These are phyloP conservation scores for Pleomassaria siparia DNA, from an alignment of 2,329 filamentous ascomycete genomes.

Conservation along the genomic window DNA sequence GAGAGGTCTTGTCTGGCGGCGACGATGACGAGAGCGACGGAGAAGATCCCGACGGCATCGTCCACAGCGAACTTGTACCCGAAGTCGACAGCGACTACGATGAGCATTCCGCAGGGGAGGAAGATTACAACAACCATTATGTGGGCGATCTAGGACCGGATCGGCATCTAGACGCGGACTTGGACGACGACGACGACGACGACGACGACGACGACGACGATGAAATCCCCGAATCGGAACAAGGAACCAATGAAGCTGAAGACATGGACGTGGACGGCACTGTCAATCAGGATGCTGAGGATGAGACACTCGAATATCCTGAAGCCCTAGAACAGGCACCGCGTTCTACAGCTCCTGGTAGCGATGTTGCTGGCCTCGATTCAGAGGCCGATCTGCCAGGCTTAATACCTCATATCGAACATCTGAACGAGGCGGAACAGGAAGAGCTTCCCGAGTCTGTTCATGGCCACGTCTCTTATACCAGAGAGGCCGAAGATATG, in stretches of 20 bases:
- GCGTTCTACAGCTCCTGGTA: too few relatives aligned
- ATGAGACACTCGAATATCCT: background rate
- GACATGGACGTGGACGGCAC: background rate
- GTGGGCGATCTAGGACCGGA: constrained; percentile 6
- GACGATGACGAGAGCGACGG: constrained; percentile 26
- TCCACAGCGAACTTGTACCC: constrained; percentile 28
- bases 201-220: constrained; percentile 22
- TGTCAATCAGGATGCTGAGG: background rate
- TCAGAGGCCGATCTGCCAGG: too few relatives aligned
- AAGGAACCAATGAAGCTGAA: background rate
- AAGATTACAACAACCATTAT: constrained; percentile 5
- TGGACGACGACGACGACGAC: constrained; percentile 21
- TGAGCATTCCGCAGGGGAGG: constrained; percentile 3
- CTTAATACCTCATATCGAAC: background rate
- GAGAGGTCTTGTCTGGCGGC: constrained; percentile 12
- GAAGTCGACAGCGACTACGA: constrained; percentile 15
- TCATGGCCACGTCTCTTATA: background rate
- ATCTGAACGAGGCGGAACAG: background rate
- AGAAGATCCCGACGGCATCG: constrained; percentile 16
- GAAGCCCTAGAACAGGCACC: too few relatives aligned
- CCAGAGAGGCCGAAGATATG: background rate
- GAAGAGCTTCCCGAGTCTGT: background rate
- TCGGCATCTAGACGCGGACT: constrained; percentile 15
- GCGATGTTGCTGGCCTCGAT: too few relatives aligned
- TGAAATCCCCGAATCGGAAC: constrained; percentile 23